phyloP scores from a whole-genome alignment of 305 asterid species.

The Coffea humblotiana region DNA sequence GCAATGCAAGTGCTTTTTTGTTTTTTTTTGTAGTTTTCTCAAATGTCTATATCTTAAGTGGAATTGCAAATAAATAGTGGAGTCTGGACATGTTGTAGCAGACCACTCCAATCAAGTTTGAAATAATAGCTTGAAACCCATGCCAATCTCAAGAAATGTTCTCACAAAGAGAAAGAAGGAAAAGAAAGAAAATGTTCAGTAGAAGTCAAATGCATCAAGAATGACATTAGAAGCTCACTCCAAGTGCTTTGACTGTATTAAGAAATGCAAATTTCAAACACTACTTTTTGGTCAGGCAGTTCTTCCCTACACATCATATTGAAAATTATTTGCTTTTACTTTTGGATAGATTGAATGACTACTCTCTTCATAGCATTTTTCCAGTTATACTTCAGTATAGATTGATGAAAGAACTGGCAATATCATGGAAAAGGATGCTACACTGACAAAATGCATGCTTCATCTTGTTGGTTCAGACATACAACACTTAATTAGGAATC shows the following conservation, averaged over 20 bases:
- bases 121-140: no score
- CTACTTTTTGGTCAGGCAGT: background rate
- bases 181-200: background rate
- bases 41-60: no score
- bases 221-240: background rate
- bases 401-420: background rate
- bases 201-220: background rate
- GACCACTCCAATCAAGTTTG: no score
- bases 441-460: constrained; percentile 84
- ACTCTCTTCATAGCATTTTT: background rate
- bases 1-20: no score
- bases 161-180: background rate
- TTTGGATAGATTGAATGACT: background rate
- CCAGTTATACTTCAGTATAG: background rate
- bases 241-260: no score
- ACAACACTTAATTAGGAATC: constrained; percentile 78
- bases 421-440: constrained; percentile 63
- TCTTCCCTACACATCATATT: no score
- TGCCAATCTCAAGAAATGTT: no score
- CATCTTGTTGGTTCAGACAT: constrained; percentile 89
- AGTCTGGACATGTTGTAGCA: no score
- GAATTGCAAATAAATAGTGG: no score
- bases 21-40: no score
- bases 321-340: background rate
- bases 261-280: background rate